phyloP scores from a whole-genome alignment of 2,329 filamentous ascomycete species.

The Calonectria hongkongensis region DNA sequence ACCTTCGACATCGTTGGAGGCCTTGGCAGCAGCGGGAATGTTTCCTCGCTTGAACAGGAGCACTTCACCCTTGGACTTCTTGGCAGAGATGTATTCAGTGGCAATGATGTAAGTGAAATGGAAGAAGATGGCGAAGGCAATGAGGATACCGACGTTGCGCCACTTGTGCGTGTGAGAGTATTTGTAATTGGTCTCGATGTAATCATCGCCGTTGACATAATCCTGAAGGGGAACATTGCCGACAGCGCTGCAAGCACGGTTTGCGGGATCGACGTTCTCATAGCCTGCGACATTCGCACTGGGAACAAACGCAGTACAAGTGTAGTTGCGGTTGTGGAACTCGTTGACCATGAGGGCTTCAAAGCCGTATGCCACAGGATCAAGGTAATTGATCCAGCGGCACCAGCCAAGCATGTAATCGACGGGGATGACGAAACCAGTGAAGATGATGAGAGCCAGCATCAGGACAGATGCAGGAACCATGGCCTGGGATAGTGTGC shows the following conservation, averaged over 20 bases:
- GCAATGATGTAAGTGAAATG: slow-evolving; percentile 68
- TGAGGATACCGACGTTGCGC: slow-evolving; percentile 75
- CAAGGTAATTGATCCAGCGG: slow-evolving; percentile 80
- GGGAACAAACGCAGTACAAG: slow-evolving; percentile 52
- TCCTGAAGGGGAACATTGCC: slow-evolving; percentile 67
- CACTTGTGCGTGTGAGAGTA: slow-evolving; percentile 70
- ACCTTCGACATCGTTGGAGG: slow-evolving; percentile 50
- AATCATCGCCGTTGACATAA: slow-evolving; percentile 68
- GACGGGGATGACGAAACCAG: slow-evolving; percentile 68
- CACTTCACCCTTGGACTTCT: slow-evolving; percentile 77
- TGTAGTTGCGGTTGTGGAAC: slow-evolving; percentile 65
- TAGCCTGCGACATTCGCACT: slow-evolving; percentile 56
- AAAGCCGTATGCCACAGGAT: slow-evolving; percentile 80
- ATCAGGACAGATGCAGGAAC: slow-evolving; percentile 63
- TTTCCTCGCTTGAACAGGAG: slow-evolving; percentile 73
- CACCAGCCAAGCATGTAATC: slow-evolving; percentile 78
- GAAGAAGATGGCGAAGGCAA: slow-evolving; percentile 70
- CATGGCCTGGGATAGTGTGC: slow-evolving; percentile 71
- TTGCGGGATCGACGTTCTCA: slow-evolving; percentile 45
- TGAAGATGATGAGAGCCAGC: slow-evolving; percentile 62
- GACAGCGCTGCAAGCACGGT: slow-evolving; percentile 68
- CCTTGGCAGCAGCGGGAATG: slow-evolving; percentile 42
- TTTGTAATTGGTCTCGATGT: slow-evolving; percentile 67
- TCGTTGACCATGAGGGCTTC: slow-evolving; percentile 81
- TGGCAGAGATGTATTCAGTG: slow-evolving; percentile 67